Evolutionary conservation across 306 rosid species (phyloP), one percentile per base, ranked within the genome.

Genomic region (Glycine latifolia): DNA sequence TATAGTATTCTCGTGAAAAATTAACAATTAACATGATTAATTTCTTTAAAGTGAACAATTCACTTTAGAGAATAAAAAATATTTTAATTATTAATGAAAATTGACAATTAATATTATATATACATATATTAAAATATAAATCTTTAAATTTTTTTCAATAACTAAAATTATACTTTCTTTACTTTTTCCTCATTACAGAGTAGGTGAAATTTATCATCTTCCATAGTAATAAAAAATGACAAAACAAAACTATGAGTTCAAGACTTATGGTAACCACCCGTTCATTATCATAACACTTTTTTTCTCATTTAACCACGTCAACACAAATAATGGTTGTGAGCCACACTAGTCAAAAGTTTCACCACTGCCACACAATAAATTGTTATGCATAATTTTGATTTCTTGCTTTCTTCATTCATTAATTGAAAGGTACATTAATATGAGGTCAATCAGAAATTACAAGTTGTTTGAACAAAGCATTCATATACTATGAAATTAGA

Each of bases 301-400:
- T 48, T 15, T 20, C 60, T 14, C 31, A 39, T 55, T 5, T 13
- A 56, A 8, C n/a, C 14, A 7, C 33, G 49, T 31, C 72, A n/a
- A 77, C 62, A 43, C 47, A 49, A 44, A 62, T 2, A 43, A 59
- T 60, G 41, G 16, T 39, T 39, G 37, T 37, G 17, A 5, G n/a
- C 20, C 37, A 26, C 1, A 33, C 41, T 17, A 13, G 79, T 59
- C 79, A 75, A 75, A 17, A 60, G 71, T 60, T 12, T 60, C 59
- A 46, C 0, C 59, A 26, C 58, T 75, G 59, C 33, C 54, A 17
- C 41, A 15, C 41, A 56, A 16, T 74, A 56, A 73, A 74, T 74
- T 73, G 52, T 54, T 39, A 12, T 16, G 12, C 3, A 16, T 73
- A 39, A 39, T 16, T 56, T 4, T 55, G 10, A n/a, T 55, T 73